These are phyloP conservation scores for Marasmius fiardii DNA, from an alignment of 1,284 basidiomycete species.

Conservation along the genomic window DNA sequence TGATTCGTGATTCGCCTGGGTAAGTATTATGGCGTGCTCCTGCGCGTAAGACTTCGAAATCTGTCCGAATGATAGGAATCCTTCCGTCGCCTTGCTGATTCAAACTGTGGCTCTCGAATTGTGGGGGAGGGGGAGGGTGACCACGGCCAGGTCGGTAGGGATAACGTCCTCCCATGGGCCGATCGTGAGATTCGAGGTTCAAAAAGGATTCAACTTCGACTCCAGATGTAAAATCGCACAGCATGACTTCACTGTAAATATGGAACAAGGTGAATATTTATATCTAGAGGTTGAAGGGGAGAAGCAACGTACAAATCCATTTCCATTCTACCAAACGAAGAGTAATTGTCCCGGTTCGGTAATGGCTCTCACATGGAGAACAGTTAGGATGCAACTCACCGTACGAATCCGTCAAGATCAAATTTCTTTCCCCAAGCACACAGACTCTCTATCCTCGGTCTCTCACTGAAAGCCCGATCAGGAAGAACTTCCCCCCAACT, in stretches of 20 bases:
- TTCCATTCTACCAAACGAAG: slow-evolving; percentile 35
- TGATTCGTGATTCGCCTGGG: slow-evolving; percentile 41
- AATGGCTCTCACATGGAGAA: too few species aligned
- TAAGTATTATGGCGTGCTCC: slow-evolving; percentile 38
- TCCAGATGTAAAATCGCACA: slow-evolving; percentile 43
- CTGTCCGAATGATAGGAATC: too few species aligned
- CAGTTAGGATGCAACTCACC: slow-evolving; percentile 20
- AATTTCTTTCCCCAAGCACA: slow-evolving; percentile 33
- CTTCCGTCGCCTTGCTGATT: too few species aligned
- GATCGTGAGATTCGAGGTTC: slow-evolving; percentile 17
- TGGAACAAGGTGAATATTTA: neutral
- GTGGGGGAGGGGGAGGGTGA: neutral
- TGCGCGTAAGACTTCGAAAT: slow-evolving; percentile 23
- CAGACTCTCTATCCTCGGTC: slow-evolving; percentile 26
- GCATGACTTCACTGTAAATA: slow-evolving; percentile 44
- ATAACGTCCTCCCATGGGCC: neutral
- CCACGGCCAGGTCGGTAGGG: neutral
- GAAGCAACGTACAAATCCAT: slow-evolving; percentile 42
- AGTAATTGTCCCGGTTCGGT: neutral
- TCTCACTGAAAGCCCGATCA: slow-evolving; percentile 20
- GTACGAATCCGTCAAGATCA: slow-evolving; percentile 35
- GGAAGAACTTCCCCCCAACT: slow-evolving; percentile 28
- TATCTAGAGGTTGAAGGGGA: too few species aligned
- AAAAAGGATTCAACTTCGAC: slow-evolving; percentile 33
- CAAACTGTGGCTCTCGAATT: neutral